Evolutionary conservation across 768 basidiomycete genomes (phyloP).

Genomic region (Coprinopsis sp.): DNA sequence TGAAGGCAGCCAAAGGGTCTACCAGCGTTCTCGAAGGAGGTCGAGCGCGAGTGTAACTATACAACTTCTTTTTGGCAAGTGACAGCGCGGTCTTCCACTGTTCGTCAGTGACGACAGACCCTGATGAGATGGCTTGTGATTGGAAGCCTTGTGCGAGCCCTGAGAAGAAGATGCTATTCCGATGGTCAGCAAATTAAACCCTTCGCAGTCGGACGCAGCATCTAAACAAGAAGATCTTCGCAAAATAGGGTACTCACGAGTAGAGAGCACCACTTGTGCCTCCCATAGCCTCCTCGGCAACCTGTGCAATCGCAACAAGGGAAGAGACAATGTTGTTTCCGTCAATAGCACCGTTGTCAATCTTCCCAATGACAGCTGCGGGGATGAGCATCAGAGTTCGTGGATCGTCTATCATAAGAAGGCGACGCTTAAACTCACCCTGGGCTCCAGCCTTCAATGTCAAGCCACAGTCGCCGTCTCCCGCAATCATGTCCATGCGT

Average conservation of each 20-base stretch:
- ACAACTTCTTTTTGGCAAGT: slow-evolving; percentile 56
- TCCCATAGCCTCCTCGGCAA: slow-evolving; percentile 83
- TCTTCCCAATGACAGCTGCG: slow-evolving; percentile 55
- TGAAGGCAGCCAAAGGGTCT: slow-evolving; percentile 85
- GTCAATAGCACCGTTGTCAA: slow-evolving; percentile 50
- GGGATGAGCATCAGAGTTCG: background rate
- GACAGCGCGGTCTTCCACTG: slow-evolving; percentile 60
- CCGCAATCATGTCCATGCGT: slow-evolving; percentile 83
- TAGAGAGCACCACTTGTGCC: slow-evolving; percentile 90
- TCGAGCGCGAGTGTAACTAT: slow-evolving; percentile 83
- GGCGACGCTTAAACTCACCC: slow-evolving; percentile 30
- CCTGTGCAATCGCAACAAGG: slow-evolving; percentile 63
- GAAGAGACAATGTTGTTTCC: slow-evolving; percentile 63
- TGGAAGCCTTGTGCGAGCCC: slow-evolving; percentile 74
- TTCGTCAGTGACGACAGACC: slow-evolving; percentile 36
- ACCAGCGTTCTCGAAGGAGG: slow-evolving; percentile 88
- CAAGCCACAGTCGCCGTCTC: slow-evolving; percentile 72
- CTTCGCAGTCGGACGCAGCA: too few species aligned
- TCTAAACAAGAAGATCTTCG: too few species aligned
- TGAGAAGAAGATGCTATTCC: slow-evolving; percentile 83
- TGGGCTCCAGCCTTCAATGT: slow-evolving; percentile 67
- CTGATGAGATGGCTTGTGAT: slow-evolving; percentile 25
- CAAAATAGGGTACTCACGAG: slow-evolving; percentile 53
- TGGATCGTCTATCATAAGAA: background rate
- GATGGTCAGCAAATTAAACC: background rate